phyloP scores from a whole-genome alignment of 2,329 filamentous ascomycete species.

The Dothideomycetes sp. region DNA sequence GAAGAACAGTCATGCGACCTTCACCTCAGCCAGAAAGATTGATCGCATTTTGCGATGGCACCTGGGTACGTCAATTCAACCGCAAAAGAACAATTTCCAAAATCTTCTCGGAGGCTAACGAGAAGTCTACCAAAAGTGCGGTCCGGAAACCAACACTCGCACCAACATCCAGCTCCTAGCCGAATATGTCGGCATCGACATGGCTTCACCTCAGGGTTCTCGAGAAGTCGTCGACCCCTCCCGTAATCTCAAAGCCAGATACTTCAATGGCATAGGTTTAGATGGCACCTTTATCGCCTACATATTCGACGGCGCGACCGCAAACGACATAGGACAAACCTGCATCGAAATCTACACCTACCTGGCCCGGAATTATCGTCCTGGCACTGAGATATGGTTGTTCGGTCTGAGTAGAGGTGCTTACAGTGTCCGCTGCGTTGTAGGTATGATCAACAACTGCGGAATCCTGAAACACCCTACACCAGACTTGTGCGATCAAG shows the following conservation, averaged over 20 bases:
- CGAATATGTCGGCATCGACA: constrained; percentile 24
- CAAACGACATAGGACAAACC: constrained; percentile 27
- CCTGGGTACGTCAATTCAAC: too few relatives aligned
- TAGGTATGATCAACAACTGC: constrained; percentile 31
- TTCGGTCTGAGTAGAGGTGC: constrained; percentile 35
- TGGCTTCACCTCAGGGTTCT: constrained; percentile 17
- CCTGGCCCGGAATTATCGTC: constrained; percentile 27
- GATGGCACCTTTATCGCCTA: constrained; percentile 29
- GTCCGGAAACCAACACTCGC: constrained; percentile 26
- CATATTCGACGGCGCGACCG: constrained; percentile 29
- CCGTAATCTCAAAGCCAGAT: constrained; percentile 24
- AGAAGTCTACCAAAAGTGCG: too few relatives aligned
- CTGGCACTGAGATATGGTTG: constrained; percentile 29
- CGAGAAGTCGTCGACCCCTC: constrained; percentile 18
- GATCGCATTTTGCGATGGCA: constrained; percentile 15
- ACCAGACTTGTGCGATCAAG: constrained; percentile 22
- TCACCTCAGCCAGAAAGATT: constrained; percentile 1
- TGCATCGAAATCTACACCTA: constrained; percentile 28
- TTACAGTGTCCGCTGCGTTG: constrained; percentile 32
- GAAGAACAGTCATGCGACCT: neutral
- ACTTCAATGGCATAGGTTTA: constrained; percentile 30
- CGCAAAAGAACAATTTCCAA: too few relatives aligned
- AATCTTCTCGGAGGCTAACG: too few relatives aligned
- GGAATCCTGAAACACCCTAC: constrained; percentile 17
- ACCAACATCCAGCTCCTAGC: constrained; percentile 28